These are phyloP conservation scores for Acanthamoeba culbertsoni DNA, from an alignment of 208 protist genomes.

Conservation along the genomic window DNA sequence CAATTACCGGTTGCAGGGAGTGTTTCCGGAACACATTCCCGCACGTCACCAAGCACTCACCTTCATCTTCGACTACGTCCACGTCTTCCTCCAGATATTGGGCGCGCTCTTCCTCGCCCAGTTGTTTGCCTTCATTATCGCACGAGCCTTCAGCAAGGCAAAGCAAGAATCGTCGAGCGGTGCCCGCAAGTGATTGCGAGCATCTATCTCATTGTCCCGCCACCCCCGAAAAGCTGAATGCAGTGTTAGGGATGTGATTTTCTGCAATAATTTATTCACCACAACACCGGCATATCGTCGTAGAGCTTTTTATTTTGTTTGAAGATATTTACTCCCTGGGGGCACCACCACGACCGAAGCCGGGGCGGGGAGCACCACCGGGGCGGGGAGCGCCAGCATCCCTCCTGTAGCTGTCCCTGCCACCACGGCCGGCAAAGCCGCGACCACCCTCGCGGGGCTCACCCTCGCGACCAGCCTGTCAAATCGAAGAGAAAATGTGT, in stretches of 20 bases:
- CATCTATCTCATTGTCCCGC: no score
- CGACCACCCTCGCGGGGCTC: background rate
- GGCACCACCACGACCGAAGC: constrained; percentile 31
- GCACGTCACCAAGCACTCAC: background rate
- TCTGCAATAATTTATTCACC: background rate
- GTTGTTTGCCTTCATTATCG: background rate
- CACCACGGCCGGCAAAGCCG: constrained; percentile 34
- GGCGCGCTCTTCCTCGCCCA: background rate
- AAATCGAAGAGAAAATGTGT: background rate
- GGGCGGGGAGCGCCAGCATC: background rate
- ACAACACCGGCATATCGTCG: background rate
- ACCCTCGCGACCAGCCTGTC: background rate
- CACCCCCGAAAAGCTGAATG: no score
- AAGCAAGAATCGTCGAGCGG: no score
- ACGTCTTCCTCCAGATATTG: background rate
- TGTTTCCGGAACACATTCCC: background rate
- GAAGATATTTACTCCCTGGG: constrained; percentile 14
- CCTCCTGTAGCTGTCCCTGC: constrained; percentile 50
- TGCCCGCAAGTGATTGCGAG: no score
- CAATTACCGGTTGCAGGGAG: background rate
- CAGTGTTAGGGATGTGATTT: no score
- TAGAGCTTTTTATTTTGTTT: background rate
- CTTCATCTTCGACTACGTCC: background rate
- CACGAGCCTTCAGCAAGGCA: background rate
- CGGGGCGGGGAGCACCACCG: background rate